Evolutionary conservation across 1,284 basidiomycete species (phyloP), one percentile per base, ranked within the genome.

Genomic region (Trichosporon sp.): DNA sequence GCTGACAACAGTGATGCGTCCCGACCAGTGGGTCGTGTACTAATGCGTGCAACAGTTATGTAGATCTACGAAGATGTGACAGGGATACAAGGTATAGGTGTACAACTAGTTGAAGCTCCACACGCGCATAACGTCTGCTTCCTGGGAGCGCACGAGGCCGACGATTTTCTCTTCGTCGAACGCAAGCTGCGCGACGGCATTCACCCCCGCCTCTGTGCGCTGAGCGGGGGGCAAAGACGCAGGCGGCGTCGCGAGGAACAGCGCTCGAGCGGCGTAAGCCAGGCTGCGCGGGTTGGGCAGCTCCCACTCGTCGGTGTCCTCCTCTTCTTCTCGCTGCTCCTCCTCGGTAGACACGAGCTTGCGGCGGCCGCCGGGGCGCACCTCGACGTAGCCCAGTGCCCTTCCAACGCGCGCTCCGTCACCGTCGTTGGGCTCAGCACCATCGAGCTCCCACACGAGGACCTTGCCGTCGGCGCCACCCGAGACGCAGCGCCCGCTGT

Each of bases 161-260:
- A 82, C 82, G 47, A 83, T 83, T 72, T 79, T 81, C 74, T 83
- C 78, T 72, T 83, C 81, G 53, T 83, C 81, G 68, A 83, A 82
- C 1, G 78, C 78, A 25, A 83, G 67, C 44, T 81, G 76, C 11
- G 74, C 71, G 8, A 83, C 77, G 0, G 25, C n/a, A 34, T 51
- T 25, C 34, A 25, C 58, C 18, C 51, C 15, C 13, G 0, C 6
- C 11, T 42, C 8, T 9, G n/a, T 42, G n/a, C 18, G 35, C 35
- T 47, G 9, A 2, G 66, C 62, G 6, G 72, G 70, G 2, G 25
- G 68, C 3, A 73, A 23, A 1, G 60, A 62, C 0, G 69, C 64
- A 2, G 80, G 78, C 29, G 78, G 77, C 9, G 71, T 68, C 12
- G 77, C 75, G 3, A 82, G 73, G 68, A 82, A 78, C 53, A 81